A percentile compares a stretch with the other conserved stretches of the same genome.
phyloP scores from a whole-genome alignment of 1,139 yeast genomes.

The Groenewaldozyma auringiensis region DNA sequence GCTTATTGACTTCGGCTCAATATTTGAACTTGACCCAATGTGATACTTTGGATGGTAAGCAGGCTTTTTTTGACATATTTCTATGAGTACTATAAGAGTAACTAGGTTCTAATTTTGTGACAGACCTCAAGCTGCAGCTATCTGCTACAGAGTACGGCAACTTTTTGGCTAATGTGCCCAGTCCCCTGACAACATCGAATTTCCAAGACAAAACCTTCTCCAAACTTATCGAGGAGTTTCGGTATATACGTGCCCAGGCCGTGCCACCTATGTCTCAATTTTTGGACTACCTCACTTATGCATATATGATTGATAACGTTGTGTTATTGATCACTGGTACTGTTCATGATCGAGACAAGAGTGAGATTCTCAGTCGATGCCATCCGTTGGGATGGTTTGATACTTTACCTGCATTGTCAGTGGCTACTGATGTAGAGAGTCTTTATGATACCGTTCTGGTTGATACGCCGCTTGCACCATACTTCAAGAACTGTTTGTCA shows the following conservation, averaged over 20 bases:
- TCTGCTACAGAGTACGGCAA: conserved; percentile 95
- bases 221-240: conserved; percentile 75
- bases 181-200: conserved; percentile 72
- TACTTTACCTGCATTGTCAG: conserved; percentile 88
- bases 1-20: conserved; percentile 67
- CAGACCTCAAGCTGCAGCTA: conserved; percentile 81
- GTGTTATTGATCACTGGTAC: conserved; percentile 96
- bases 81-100: too few species aligned
- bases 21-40: conserved; percentile 92
- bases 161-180: conserved; percentile 73
- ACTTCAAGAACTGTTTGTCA: conserved; percentile 84
- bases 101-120: too few species aligned
- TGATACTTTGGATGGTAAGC: conserved; percentile 62
- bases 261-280: conserved; percentile 72
- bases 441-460: conserved; percentile 89
- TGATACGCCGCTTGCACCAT: conserved; percentile 96
- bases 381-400: conserved; percentile 99
- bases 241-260: conserved; percentile 77
- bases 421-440: conserved; percentile 89
- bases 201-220: conserved; percentile 73
- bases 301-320: conserved; percentile 98
- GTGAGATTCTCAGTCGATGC: conserved; percentile 80
- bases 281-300: conserved; percentile 86
- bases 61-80: neutral
- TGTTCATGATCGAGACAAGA: conserved; percentile 84